phyloP scores from a whole-genome alignment of 208 protist species.

The Tritrichomonas foetus region DNA sequence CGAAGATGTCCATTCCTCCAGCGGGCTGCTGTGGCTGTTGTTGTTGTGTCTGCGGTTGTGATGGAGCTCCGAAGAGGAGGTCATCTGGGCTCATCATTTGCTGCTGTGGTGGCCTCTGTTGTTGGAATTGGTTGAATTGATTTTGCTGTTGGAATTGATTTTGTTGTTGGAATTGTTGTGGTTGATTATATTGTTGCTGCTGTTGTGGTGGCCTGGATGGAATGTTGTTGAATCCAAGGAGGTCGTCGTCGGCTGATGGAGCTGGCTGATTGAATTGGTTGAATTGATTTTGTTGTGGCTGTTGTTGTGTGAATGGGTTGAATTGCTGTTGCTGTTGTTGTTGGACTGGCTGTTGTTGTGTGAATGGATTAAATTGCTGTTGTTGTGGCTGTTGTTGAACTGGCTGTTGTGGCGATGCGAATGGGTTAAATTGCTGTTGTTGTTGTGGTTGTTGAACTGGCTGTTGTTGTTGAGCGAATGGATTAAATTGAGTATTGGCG shows the following conservation, averaged over 20 bases:
- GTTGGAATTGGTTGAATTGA: background rate
- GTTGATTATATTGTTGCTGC: too few relatives aligned
- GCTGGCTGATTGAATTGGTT: background rate
- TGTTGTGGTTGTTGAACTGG: background rate
- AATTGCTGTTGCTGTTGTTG: background rate
- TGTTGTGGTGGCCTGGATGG: too few relatives aligned
- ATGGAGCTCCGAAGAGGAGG: background rate
- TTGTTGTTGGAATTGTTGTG: background rate
- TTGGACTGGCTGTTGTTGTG: background rate
- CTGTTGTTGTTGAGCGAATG: background rate
- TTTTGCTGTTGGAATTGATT: background rate
- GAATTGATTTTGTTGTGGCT: background rate
- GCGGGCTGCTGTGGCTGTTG: background rate
- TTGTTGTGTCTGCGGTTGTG: background rate
- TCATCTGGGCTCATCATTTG: background rate
- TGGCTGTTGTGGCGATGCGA: background rate
- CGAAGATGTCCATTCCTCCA: too few relatives aligned
- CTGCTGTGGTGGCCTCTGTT: background rate
- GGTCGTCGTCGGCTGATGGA: background rate
- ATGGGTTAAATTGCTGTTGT: background rate
- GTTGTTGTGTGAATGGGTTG: background rate
- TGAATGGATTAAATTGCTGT: slow-evolving; percentile 28
- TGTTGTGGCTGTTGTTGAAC: background rate
- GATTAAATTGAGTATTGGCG: background rate
- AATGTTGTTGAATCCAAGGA: too few relatives aligned